These are phyloP conservation scores for Camptophora hylomeconis DNA, from an alignment of 2,329 filamentous ascomycete genomes.

Conservation along the genomic window DNA sequence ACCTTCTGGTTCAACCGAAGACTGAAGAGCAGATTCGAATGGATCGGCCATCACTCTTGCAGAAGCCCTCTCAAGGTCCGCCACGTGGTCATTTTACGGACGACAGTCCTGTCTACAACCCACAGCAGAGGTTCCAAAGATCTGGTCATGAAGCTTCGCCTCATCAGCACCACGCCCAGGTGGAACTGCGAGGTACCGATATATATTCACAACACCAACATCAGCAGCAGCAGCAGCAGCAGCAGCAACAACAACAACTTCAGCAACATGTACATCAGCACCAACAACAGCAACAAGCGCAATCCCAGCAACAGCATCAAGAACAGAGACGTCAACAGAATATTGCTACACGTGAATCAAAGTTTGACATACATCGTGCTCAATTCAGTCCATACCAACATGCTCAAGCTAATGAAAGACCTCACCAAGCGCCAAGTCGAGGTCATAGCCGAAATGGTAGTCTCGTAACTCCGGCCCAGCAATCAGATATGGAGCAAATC, in stretches of 20 bases:
- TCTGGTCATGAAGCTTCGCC: conserved; percentile 21
- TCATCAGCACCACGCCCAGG: too few species aligned
- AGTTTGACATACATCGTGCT: too few species aligned
- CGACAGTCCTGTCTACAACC: conserved; percentile 20
- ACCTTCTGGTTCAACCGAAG: conserved; percentile 5
- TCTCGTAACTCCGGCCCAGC: conserved; percentile 4
- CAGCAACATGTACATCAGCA: conserved; percentile 4
- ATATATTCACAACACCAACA: conserved; percentile 1
- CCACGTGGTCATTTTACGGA: conserved; percentile 32
- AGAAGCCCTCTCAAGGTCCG: conserved; percentile 26
- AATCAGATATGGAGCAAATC: conserved; percentile 8
- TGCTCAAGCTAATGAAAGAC: conserved; percentile 9
- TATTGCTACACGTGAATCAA: too few species aligned
- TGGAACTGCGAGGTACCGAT: too few species aligned
- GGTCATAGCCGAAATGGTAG: conserved; percentile 12
- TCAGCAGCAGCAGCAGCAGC: conserved; percentile 9
- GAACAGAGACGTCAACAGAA: conserved; percentile 4
- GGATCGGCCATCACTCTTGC: conserved; percentile 21
- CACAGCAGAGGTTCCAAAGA: conserved; percentile 23
- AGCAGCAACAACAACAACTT: conserved; percentile 7
- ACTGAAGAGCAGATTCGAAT: conserved; percentile 23
- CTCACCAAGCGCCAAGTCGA: conserved; percentile 8
- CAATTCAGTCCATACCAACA: conserved; percentile 6
- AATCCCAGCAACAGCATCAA: conserved; percentile 2
- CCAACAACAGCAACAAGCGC: conserved; percentile 4